Percentiles rank a stretch among this genome's conserved stretches.
phyloP scores from a whole-genome alignment of 495 filamentous ascomycete species.

The Aspergillus sclerotioniger region DNA sequence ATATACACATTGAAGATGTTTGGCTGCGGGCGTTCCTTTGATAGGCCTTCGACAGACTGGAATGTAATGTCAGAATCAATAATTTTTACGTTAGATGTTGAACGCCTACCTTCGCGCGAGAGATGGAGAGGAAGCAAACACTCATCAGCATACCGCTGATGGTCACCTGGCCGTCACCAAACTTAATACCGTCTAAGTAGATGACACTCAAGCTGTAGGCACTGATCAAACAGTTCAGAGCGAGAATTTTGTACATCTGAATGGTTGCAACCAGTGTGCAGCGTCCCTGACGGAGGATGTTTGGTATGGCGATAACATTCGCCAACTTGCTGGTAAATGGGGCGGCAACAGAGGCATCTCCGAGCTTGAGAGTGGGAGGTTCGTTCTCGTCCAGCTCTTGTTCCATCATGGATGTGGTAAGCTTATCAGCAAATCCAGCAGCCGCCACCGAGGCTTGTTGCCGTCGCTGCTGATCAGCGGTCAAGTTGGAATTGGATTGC shows the following conservation, averaged over 20 bases:
- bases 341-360: slow-evolving; percentile 94
- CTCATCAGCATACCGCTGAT: slow-evolving; percentile 99
- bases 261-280: slow-evolving; percentile 98
- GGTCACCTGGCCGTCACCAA: slow-evolving; percentile 96
- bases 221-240: slow-evolving; percentile 96
- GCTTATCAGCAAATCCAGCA: slow-evolving; percentile 78
- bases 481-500: slow-evolving; percentile 48
- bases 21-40: slow-evolving; percentile 95
- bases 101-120: slow-evolving; percentile 73
- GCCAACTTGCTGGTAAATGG: slow-evolving; percentile 97
- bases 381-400: slow-evolving; percentile 83
- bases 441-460: slow-evolving; percentile 67
- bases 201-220: slow-evolving; percentile 96
- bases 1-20: slow-evolving; percentile 99
- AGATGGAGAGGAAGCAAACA: slow-evolving; percentile 97
- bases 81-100: neutral
- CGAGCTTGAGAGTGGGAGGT: slow-evolving; percentile 93
- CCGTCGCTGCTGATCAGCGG: slow-evolving; percentile 59
- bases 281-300: slow-evolving; percentile 96
- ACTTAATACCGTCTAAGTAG: slow-evolving; percentile 98
- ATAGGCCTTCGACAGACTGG: slow-evolving; percentile 85
- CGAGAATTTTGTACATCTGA: slow-evolving; percentile 99
- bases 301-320: slow-evolving; percentile 95
- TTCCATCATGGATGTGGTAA: slow-evolving; percentile 88
- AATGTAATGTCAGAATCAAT: slow-evolving; percentile 23